Percentiles rank a stretch among this genome's conserved stretches.
Conservation (phyloP, 2,329 filamentous ascomycete genomes). For the Didymella pinodella region DNA sequence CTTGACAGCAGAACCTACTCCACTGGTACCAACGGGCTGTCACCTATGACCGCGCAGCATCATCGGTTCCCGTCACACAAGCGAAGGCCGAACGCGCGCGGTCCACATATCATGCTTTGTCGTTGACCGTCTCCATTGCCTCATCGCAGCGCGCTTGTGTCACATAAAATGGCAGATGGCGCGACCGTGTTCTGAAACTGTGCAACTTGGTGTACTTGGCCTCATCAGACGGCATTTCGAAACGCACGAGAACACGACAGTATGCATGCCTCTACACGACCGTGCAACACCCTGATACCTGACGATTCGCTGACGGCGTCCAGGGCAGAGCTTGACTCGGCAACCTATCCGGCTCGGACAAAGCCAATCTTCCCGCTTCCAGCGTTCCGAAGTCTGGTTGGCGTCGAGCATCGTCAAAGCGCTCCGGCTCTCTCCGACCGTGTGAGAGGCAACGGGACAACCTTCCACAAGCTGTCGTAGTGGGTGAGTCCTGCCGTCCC, state of each 20-base stretch:
- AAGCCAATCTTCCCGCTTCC: constrained; percentile 8
- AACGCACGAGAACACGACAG: constrained; percentile 9
- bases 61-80: constrained; percentile 4
- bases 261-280: constrained; percentile 9
- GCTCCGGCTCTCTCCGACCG: constrained; percentile 7
- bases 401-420: constrained; percentile 1
- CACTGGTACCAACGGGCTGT: constrained; percentile 1
- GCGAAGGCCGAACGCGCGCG: constrained; percentile 1
- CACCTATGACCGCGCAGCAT: constrained; percentile 12
- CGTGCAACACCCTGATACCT: constrained; percentile 2
- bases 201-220: constrained; percentile 7
- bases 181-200: constrained; percentile 7
- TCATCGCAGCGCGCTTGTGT: constrained; percentile 7
- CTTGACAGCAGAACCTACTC: constrained; percentile 20
- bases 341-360: constrained; percentile 6
- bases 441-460: constrained; percentile 1
- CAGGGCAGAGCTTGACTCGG: constrained; percentile 14
- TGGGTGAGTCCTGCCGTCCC: constrained; percentile 9
- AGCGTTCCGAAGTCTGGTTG: constrained; percentile 3
- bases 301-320: constrained; percentile 1
- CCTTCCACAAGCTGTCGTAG: constrained; percentile 9
- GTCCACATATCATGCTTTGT: constrained; percentile 3
- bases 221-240: constrained; percentile 4
- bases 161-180: constrained; percentile 6
- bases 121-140: constrained; percentile 7